Conservation (phyloP, 257 asterid species). For the Avicennia marina region DNA sequence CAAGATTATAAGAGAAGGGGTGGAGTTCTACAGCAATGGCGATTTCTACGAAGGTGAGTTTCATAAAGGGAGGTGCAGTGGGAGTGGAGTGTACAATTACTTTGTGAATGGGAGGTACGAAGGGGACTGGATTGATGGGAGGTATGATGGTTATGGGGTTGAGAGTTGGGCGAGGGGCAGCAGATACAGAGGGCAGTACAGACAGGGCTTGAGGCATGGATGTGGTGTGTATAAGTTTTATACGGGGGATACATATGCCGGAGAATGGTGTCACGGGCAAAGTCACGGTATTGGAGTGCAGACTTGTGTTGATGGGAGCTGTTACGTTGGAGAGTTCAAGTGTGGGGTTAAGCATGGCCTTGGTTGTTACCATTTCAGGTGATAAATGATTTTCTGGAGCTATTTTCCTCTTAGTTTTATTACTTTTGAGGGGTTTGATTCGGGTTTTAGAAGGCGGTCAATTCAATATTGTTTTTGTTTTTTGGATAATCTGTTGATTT, state of each 20-base stretch:
- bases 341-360: conserved; percentile 56
- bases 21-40: conserved; percentile 56
- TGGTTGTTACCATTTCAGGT: conserved; percentile 79
- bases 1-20: conserved; percentile 43
- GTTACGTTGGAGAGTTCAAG: conserved; percentile 53
- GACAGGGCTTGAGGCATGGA: conserved; percentile 57
- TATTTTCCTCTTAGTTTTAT: not conserved
- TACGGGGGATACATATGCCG: conserved; percentile 55
- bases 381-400: not conserved
- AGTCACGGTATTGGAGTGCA: conserved; percentile 66
- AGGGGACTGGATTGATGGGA: conserved; percentile 74
- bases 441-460: too few species aligned
- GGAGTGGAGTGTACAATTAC: conserved; percentile 64
- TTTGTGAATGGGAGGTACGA: conserved; percentile 57
- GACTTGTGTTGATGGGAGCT: conserved; percentile 68
- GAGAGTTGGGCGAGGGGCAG: conserved; percentile 72
- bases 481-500: not conserved
- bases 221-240: conserved; percentile 54
- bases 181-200: conserved; percentile 56
- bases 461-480: not conserved
- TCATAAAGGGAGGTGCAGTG: conserved; percentile 60
- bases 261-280: conserved; percentile 70
- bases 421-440: not conserved
- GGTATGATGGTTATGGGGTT: conserved; percentile 62
- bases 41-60: conserved; percentile 69